These are phyloP conservation scores for Orbilia ellipsospora DNA, from an alignment of 2,329 filamentous ascomycete genomes.

Conservation along the genomic window DNA sequence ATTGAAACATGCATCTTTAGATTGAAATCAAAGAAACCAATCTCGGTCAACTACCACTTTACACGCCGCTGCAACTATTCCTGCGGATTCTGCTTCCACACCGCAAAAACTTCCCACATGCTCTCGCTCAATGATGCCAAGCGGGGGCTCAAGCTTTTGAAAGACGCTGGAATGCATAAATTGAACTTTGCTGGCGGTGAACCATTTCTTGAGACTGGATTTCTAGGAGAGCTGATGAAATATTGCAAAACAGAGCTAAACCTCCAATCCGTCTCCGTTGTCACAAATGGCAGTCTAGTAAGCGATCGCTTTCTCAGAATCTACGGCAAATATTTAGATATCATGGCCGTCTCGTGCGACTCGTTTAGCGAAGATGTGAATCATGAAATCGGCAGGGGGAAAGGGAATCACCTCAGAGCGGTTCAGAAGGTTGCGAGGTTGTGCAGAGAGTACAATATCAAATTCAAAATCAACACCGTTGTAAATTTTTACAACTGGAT, in stretches of 20 bases:
- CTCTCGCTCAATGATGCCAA: slow-evolving; percentile 64
- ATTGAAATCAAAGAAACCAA: slow-evolving; percentile 9
- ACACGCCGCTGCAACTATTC: slow-evolving; percentile 58
- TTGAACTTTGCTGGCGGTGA: slow-evolving; percentile 70
- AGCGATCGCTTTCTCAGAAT: slow-evolving; percentile 64
- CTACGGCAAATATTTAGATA: slow-evolving; percentile 66
- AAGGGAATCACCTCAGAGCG: slow-evolving; percentile 64
- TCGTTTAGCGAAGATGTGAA: slow-evolving; percentile 68
- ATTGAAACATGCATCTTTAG: slow-evolving; percentile 13
- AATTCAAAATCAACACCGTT: slow-evolving; percentile 71
- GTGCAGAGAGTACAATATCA: slow-evolving; percentile 66
- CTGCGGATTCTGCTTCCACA: slow-evolving; percentile 71
- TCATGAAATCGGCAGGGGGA: slow-evolving; percentile 67
- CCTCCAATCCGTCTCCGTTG: slow-evolving; percentile 68
- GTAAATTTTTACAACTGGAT: slow-evolving; percentile 66
- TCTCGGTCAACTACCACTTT: slow-evolving; percentile 32
- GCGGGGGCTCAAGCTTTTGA: slow-evolving; percentile 65
- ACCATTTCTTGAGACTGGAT: slow-evolving; percentile 67
- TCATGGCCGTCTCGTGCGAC: slow-evolving; percentile 70
- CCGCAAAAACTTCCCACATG: slow-evolving; percentile 66
- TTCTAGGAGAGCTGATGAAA: slow-evolving; percentile 64
- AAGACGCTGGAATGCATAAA: slow-evolving; percentile 68
- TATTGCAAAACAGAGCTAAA: slow-evolving; percentile 67
- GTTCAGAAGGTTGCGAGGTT: slow-evolving; percentile 64
- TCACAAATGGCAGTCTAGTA: slow-evolving; percentile 68